Conservation (phyloP, 1,284 basidiomycete genomes). For the Cryptococcus hybrid region DNA sequence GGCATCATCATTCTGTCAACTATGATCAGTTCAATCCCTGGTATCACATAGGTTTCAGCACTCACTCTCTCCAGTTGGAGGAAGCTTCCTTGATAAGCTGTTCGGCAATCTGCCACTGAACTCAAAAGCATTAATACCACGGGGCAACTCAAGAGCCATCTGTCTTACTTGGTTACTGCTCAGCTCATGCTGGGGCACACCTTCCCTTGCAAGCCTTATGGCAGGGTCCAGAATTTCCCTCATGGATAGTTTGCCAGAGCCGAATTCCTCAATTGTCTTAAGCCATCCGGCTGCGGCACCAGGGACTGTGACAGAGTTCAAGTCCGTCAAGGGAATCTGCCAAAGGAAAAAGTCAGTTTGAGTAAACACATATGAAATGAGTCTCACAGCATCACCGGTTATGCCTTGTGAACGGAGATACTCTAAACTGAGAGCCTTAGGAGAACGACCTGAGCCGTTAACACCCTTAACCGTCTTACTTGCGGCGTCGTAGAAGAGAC, state of each 20-base stretch:
- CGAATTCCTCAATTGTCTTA: slow-evolving; percentile 79
- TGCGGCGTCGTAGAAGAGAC: slow-evolving; percentile 83
- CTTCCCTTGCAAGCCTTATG: slow-evolving; percentile 79
- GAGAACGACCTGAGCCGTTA: slow-evolving; percentile 69
- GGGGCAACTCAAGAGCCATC: neutral
- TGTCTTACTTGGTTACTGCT: slow-evolving; percentile 43
- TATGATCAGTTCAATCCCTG: neutral
- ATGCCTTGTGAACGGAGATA: slow-evolving; percentile 69
- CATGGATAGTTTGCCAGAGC: slow-evolving; percentile 74
- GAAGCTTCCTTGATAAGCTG: slow-evolving; percentile 74
- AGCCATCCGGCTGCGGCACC: slow-evolving; percentile 92
- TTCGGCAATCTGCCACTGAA: slow-evolving; percentile 73
- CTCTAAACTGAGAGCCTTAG: slow-evolving; percentile 73
- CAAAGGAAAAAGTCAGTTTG: neutral
- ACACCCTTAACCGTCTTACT: slow-evolving; percentile 65
- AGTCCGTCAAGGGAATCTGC: slow-evolving; percentile 66
- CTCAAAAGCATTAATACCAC: neutral
- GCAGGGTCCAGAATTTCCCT: slow-evolving; percentile 85
- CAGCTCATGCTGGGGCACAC: slow-evolving; percentile 64
- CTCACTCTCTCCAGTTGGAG: slow-evolving; percentile 64
- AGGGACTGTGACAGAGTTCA: slow-evolving; percentile 91
- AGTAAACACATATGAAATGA: neutral
- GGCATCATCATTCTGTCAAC: slow-evolving; percentile 44
- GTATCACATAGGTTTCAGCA: neutral
- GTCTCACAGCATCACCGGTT: slow-evolving; percentile 54